Evolutionary conservation across 331 rosid genomes (phyloP).

Genomic region (Dryas integrifolia): DNA sequence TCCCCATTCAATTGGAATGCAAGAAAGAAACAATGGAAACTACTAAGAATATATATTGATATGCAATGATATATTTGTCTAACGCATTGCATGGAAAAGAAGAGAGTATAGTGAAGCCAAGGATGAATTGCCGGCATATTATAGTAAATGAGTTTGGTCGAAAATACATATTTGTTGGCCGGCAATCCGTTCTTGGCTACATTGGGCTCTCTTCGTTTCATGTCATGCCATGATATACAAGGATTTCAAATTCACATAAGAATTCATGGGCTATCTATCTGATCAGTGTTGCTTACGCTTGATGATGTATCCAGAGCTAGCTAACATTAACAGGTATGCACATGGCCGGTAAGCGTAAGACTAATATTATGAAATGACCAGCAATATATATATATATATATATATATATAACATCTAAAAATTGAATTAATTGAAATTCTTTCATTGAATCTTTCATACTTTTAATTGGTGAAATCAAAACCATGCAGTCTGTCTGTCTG

Average conservation of each 20-base stretch:
- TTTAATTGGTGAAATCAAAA: too few relatives aligned
- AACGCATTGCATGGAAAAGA: slow-evolving; percentile 33
- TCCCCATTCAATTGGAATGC: not conserved
- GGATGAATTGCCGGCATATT: slow-evolving; percentile 67
- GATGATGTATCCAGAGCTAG: too few relatives aligned
- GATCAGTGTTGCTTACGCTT: not conserved
- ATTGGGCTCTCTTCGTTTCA: slow-evolving; percentile 37
- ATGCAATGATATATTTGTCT: not conserved
- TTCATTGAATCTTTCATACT: too few relatives aligned
- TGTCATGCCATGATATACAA: slow-evolving; percentile 28
- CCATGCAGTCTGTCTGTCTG: too few relatives aligned
- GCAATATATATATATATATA: too few relatives aligned
- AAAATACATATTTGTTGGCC: not conserved
- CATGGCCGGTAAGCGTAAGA: too few relatives aligned
- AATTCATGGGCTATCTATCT: not conserved
- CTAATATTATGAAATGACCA: too few relatives aligned
- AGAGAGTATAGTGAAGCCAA: slow-evolving; percentile 58
- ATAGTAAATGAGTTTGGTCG: not conserved
- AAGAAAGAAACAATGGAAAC: not conserved
- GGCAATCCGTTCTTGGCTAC: slow-evolving; percentile 51
- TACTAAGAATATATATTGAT: not conserved
- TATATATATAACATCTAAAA: too few relatives aligned
- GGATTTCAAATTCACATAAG: not conserved
- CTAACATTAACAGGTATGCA: too few relatives aligned
- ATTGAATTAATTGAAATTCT: too few relatives aligned